Evolutionary conservation across 306 rosid species (phyloP), one percentile per base, ranked within the genome.

Genomic region (Biancaea sappan): DNA sequence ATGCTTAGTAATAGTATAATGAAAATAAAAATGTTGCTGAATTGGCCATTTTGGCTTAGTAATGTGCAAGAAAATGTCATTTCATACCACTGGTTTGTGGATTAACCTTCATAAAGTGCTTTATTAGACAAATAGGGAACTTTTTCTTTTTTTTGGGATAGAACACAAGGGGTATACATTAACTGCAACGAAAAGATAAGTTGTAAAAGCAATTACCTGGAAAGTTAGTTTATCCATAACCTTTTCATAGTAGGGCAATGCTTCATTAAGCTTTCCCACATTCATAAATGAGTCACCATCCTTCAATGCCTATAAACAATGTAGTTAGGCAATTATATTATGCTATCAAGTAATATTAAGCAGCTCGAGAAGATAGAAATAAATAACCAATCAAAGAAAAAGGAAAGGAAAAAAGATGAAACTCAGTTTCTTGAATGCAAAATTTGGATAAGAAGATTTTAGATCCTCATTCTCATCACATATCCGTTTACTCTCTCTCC

Each of bases 241-340:
- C n/a, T n/a, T n/a, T n/a, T n/a, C n/a, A n/a, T n/a, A n/a, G n/a
- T n/a, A n/a, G n/a, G n/a, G n/a, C n/a, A n/a, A n/a, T n/a, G n/a
- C n/a, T n/a, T n/a, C n/a, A n/a, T n/a, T n/a, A n/a, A n/a, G n/a
- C n/a, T n/a, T n/a, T n/a, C n/a, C n/a, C n/a, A 26, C 72, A 66
- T 81, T 77, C 98, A 91, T 89, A 76, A 91, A 85, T 16, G 77
- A 76, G 79, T 91, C 94, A n/a, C n/a, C n/a, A n/a, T n/a, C n/a
- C n/a, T n/a, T n/a, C n/a, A n/a, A n/a, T n/a, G n/a, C n/a, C n/a
- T n/a, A n/a, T n/a, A n/a, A n/a, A n/a, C n/a, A n/a, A n/a, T n/a
- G n/a, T n/a, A n/a, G n/a, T n/a, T n/a, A n/a, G n/a, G n/a, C n/a
- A n/a, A n/a, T n/a, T n/a, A n/a, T n/a, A n/a, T n/a, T n/a, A n/a